phyloP scores from a whole-genome alignment of 768 basidiomycete species.

The Boletus patriciae region DNA sequence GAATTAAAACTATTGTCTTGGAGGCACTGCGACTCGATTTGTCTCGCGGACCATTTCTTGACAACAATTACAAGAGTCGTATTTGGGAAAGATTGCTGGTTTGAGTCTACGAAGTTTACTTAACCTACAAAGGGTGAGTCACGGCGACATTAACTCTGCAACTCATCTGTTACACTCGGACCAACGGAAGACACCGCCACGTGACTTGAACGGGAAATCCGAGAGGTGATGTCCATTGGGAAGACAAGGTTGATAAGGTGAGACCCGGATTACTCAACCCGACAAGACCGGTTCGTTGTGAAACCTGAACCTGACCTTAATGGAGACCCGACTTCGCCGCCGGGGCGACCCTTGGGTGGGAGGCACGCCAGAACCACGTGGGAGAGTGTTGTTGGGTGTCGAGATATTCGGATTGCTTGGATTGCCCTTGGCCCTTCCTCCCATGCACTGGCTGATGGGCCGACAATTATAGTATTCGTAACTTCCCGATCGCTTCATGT shows the following conservation, averaged over 20 bases:
- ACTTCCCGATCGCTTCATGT: conserved; percentile 22
- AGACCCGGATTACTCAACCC: conserved; percentile 18
- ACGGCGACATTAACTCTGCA: conserved; percentile 10
- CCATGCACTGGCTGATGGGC: conserved; percentile 13
- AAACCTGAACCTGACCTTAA: conserved; percentile 19
- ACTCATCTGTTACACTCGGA: conserved; percentile 7
- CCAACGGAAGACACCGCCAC: conserved; percentile 13
- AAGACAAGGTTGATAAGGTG: conserved; percentile 1
- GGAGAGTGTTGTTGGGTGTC: conserved; percentile 19
- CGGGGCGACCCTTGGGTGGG: conserved; percentile 7
- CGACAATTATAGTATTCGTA: conserved; percentile 17
- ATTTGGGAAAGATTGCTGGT: conserved; percentile 3
- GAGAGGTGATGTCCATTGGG: background rate
- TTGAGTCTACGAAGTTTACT: background rate
- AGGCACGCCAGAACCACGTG: conserved; percentile 25
- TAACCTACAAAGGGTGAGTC: conserved; percentile 18
- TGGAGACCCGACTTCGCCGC: conserved; percentile 4
- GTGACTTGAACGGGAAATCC: background rate
- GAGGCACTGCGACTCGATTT: background rate
- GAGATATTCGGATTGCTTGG: conserved; percentile 17
- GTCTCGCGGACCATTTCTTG: conserved; percentile 1
- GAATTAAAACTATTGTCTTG: background rate
- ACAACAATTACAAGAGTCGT: conserved; percentile 3
- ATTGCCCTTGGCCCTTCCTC: conserved; percentile 16
- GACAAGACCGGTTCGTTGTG: conserved; percentile 4